Base-by-base conservation (phyloP, 2,329 filamentous ascomycete genomes). In the Colletotrichum karsti region DNA sequence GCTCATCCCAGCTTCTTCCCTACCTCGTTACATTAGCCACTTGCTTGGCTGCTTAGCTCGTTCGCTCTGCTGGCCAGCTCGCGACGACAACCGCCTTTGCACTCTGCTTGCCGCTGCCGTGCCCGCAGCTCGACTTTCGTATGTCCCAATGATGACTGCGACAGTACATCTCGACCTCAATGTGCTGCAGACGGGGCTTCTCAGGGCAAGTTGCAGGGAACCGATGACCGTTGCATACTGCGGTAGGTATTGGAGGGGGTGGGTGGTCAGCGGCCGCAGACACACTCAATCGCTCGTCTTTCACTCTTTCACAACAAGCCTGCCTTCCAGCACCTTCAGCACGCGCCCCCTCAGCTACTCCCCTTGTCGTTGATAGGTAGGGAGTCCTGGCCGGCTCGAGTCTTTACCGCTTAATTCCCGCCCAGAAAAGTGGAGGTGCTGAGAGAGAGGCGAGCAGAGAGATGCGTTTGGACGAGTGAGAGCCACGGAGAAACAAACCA, bases 291-390 rank as follows among this genome's bases (percentile, higher is more conserved):
- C 22, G 33, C 18, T 10, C 37, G 20, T 28, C 22, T n/a, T n/a
- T n/a, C n/a, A n/a, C n/a, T n/a, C n/a, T n/a, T n/a, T n/a, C n/a
- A n/a, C 26, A 44, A 15, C 55, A 22, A 41, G 44, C 44, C 62
- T 64, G 28, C 39, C 50, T 55, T 48, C 58, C 63, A 67, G 51
- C 58, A 53, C 58, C 58, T 56, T 63, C 58, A 56, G 63, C 59
- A 28, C 42, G 35, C 33, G 42, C 28, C 35, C 42, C 42, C 50
- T 63, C 63, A 61, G 56, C 30, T 50, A 50, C 13, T 53, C n/a
- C 20, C 33, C 54, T 53, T 35, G n/a, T 39, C 55, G 18, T 41
- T 28, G 9, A 30, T 24, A 15, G 58, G 50, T 55, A 63, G 58
- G 58, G 50, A 46, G 20, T 63, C 48, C 57, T 66, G 35, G 41